Conservation (phyloP, 805 yeast genomes). For the Suhomyces sp. region DNA sequence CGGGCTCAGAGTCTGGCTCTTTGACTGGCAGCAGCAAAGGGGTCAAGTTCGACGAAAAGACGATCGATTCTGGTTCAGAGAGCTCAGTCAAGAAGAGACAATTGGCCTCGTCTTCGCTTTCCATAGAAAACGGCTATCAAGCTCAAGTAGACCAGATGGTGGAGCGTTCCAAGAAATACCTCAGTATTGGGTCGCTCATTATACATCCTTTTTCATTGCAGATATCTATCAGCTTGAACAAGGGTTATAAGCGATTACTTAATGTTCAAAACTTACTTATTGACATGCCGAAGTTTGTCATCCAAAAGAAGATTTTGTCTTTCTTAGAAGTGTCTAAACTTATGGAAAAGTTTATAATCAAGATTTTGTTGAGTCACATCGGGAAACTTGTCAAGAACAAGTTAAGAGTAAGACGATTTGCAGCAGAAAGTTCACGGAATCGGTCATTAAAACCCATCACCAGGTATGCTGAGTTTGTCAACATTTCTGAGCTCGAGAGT, state of each 20-base stretch:
- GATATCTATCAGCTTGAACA: slow-evolving; percentile 34
- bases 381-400: slow-evolving; percentile 38
- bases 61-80: not conserved
- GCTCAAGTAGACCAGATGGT: slow-evolving; percentile 58
- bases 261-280: slow-evolving; percentile 38
- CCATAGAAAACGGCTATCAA: slow-evolving; percentile 16
- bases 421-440: slow-evolving; percentile 11
- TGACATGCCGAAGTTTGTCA: slow-evolving; percentile 31
- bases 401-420: slow-evolving; percentile 15
- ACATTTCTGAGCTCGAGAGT: slow-evolving; percentile 18
- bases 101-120: not conserved
- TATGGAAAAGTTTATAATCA: slow-evolving; percentile 30
- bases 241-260: slow-evolving; percentile 33
- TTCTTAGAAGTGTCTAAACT: slow-evolving; percentile 33
- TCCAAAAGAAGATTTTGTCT: slow-evolving; percentile 31
- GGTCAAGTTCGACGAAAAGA: slow-evolving; percentile 5
- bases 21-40: not conserved
- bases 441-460: slow-evolving; percentile 22
- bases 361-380: slow-evolving; percentile 31
- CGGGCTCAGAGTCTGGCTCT: not conserved
- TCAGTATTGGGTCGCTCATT: slow-evolving; percentile 61
- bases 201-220: slow-evolving; percentile 24
- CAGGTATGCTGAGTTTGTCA: slow-evolving; percentile 21
- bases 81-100: not conserved
- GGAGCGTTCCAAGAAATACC: slow-evolving; percentile 65